Conservation (phyloP, 345 rosid genomes). For the Camelina laxa region DNA sequence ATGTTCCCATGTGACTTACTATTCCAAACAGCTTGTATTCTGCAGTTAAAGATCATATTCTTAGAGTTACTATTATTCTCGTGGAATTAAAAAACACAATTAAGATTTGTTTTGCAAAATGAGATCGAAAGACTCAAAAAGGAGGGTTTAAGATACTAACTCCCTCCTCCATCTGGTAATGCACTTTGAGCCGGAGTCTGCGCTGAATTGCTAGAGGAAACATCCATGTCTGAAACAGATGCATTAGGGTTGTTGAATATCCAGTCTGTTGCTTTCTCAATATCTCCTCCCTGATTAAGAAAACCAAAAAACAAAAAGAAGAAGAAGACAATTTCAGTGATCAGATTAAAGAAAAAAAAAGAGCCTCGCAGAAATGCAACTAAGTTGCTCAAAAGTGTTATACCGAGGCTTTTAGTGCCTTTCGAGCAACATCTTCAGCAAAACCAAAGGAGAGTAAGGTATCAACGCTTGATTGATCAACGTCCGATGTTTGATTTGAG, state of each 20-base stretch:
- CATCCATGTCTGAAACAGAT: conserved; percentile 73
- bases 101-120: conserved; percentile 2
- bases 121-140: not conserved
- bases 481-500: conserved; percentile 48
- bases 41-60: conserved; percentile 43
- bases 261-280: conserved; percentile 99
- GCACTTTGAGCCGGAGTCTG: conserved; percentile 49
- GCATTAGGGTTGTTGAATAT: conserved; percentile 91
- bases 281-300: conserved; percentile 70
- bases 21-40: conserved; percentile 88
- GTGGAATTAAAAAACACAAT: not conserved
- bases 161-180: conserved; percentile 90
- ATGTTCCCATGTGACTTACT: conserved; percentile 96
- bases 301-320: too few relatives aligned
- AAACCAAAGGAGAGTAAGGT: conserved; percentile 93
- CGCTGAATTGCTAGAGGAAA: conserved; percentile 57
- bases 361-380: not conserved
- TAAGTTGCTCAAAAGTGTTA: not conserved
- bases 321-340: not conserved
- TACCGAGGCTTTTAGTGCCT: conserved; percentile 89
- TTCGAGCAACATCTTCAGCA: conserved; percentile 78
- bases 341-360: not conserved
- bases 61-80: not conserved
- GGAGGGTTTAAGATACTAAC: conserved; percentile 54
- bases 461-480: conserved; percentile 76